phyloP scores from a whole-genome alignment of 768 basidiomycete genomes.

The Hirschioporus abietinus region DNA sequence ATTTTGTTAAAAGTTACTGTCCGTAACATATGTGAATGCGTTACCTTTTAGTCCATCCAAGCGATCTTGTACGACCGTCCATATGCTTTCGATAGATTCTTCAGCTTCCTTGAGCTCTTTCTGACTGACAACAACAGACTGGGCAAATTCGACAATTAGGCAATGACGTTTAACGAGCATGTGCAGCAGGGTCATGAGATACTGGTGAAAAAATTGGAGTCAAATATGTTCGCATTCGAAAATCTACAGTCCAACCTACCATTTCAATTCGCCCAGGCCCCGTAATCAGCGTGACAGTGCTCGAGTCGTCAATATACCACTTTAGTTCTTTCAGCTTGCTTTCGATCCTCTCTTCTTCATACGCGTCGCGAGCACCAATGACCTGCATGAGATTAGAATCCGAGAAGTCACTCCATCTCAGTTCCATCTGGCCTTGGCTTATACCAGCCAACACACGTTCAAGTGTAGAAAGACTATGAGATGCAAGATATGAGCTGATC shows the following conservation, averaged over 20 bases:
- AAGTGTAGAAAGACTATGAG: conserved; percentile 1
- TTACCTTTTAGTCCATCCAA: neutral
- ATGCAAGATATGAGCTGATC: conserved; percentile 4
- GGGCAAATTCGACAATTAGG: neutral
- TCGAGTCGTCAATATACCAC: conserved; percentile 12
- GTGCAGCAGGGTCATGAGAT: neutral
- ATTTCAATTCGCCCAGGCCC: conserved; percentile 12
- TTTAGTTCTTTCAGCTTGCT: conserved; percentile 5
- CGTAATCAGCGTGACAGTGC: conserved; percentile 9
- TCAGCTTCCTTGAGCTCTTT: neutral
- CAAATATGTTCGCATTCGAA: neutral
- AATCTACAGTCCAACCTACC: conserved; percentile 1
- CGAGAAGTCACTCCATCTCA: conserved; percentile 5
- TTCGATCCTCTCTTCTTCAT: conserved; percentile 10
- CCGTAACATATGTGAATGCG: neutral
- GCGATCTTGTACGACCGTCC: neutral
- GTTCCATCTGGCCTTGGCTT: conserved; percentile 5
- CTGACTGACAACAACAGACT: neutral
- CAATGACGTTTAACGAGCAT: neutral
- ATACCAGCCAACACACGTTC: conserved; percentile 14
- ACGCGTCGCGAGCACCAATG: conserved; percentile 7
- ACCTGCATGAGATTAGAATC: conserved; percentile 10
- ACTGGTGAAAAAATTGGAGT: neutral
- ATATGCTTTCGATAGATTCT: neutral
- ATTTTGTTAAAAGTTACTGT: neutral